These are phyloP conservation scores for Aureoboletus auriporus DNA, from an alignment of 768 basidiomycete species.

Conservation along the genomic window DNA sequence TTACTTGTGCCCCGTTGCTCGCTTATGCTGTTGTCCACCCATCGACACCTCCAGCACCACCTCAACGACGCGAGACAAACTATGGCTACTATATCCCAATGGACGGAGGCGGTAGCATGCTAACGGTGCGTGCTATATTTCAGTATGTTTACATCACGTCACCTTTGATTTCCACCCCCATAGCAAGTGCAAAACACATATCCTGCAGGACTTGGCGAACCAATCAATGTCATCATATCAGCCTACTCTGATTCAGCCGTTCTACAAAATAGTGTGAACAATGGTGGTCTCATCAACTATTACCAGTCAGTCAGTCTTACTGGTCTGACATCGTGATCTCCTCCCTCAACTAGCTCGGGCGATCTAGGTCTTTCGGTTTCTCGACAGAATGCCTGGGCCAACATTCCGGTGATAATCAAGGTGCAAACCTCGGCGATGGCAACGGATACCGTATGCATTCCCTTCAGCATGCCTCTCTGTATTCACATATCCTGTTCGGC, in stretches of 20 bases:
- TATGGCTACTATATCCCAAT: slow-evolving; percentile 59
- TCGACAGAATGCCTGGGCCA: slow-evolving; percentile 83
- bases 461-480: slow-evolving; percentile 4
- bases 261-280: slow-evolving; percentile 49
- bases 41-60: slow-evolving; percentile 3
- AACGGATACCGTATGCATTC: slow-evolving; percentile 55
- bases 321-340: not conserved
- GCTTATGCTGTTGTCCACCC: slow-evolving; percentile 5
- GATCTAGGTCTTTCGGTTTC: slow-evolving; percentile 59
- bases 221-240: slow-evolving; percentile 78
- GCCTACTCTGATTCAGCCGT: slow-evolving; percentile 70
- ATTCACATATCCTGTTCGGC: slow-evolving; percentile 3
- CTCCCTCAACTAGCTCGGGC: not conserved
- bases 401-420: slow-evolving; percentile 63
- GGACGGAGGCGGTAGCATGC: slow-evolving; percentile 57
- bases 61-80: slow-evolving; percentile 20
- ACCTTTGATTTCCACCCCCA: slow-evolving; percentile 2
- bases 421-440: slow-evolving; percentile 81
- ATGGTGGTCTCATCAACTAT: slow-evolving; percentile 82
- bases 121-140: slow-evolving; percentile 51
- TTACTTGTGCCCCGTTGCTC: slow-evolving; percentile 3
- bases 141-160: not conserved
- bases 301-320: slow-evolving; percentile 53
- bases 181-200: slow-evolving; percentile 56
- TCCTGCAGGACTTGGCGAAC: slow-evolving; percentile 78